These are phyloP conservation scores for Phaeotremella fagi DNA, from an alignment of 768 basidiomycete genomes.

Conservation along the genomic window DNA sequence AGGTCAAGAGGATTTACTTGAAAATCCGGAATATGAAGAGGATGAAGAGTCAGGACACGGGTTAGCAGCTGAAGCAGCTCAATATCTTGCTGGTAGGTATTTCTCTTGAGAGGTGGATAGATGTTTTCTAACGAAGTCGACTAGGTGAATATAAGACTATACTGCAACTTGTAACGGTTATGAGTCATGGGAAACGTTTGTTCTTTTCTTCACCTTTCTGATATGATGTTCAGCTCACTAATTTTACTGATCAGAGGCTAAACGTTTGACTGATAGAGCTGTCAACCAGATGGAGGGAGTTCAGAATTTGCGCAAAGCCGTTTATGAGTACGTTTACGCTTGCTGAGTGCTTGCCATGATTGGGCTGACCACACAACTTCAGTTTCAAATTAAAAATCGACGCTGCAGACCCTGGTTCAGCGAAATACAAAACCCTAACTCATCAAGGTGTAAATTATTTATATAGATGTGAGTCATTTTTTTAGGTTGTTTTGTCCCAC, in stretches of 20 bases:
- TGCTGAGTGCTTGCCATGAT: background rate
- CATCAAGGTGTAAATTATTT: slow-evolving; percentile 83
- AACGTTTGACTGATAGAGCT: slow-evolving; percentile 78
- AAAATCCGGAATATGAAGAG: too few species aligned
- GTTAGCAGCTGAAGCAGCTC: slow-evolving; percentile 72
- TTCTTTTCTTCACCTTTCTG: background rate
- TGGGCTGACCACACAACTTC: too few species aligned
- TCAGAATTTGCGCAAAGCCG: slow-evolving; percentile 90
- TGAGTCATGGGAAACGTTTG: slow-evolving; percentile 77
- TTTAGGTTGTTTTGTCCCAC: too few species aligned
- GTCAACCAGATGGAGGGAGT: slow-evolving; percentile 89
- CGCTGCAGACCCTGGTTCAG: slow-evolving; percentile 69
- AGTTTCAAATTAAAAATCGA: slow-evolving; percentile 90
- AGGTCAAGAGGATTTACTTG: too few species aligned
- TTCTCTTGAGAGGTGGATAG: background rate
- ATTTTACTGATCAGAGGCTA: slow-evolving; percentile 54
- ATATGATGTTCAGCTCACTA: background rate
- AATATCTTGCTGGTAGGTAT: slow-evolving; percentile 72
- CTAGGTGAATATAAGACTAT: slow-evolving; percentile 96
- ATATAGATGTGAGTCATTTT: slow-evolving; percentile 54
- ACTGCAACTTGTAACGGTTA: slow-evolving; percentile 83
- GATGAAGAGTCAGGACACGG: slow-evolving; percentile 59
- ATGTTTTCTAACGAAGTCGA: too few species aligned
- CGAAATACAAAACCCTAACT: slow-evolving; percentile 69
- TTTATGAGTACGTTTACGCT: slow-evolving; percentile 70